Percentiles rank a stretch among this genome's conserved stretches.
These are phyloP conservation scores for Lactarius psammicola DNA, from an alignment of 768 basidiomycete genomes.

Conservation along the genomic window DNA sequence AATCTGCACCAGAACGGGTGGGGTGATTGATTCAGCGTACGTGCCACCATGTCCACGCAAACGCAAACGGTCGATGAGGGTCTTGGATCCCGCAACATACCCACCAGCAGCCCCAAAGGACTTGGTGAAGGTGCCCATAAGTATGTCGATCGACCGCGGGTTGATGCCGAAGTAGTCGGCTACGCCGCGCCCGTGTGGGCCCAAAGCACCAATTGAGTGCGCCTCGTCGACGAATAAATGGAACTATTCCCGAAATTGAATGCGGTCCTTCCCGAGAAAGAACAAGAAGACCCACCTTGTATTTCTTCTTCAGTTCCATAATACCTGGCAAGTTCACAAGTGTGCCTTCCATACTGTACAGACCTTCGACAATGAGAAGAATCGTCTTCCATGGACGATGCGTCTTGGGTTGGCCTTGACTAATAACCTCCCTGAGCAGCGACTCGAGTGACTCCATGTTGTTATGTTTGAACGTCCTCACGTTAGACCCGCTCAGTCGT, in stretches of 20 bases:
- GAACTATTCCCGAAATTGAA: constrained; percentile 54
- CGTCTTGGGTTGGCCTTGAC: constrained; percentile 96
- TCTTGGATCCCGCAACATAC: constrained; percentile 85
- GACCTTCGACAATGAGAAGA: constrained; percentile 87
- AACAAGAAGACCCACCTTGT: constrained; percentile 65
- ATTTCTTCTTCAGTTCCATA: constrained; percentile 85
- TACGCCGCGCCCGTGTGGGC: constrained; percentile 92
- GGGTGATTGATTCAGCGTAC: constrained; percentile 90
- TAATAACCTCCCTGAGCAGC: constrained; percentile 85
- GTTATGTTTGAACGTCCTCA: constrained; percentile 97
- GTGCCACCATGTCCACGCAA: constrained; percentile 74
- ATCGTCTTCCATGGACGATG: constrained; percentile 99
- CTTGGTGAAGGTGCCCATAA: constrained; percentile 99
- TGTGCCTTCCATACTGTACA: constrained; percentile 99
- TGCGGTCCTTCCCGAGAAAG: background rate
- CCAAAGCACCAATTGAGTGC: constrained; percentile 94
- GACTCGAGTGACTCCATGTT: constrained; percentile 81
- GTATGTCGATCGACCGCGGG: constrained; percentile 79
- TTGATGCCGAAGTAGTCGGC: constrained; percentile 89
- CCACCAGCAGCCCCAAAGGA: constrained; percentile 94
- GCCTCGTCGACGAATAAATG: constrained; percentile 96
- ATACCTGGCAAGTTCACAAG: constrained; percentile 80
- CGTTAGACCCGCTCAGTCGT: constrained; percentile 81
- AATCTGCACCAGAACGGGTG: constrained; percentile 88
- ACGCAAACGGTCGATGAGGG: constrained; percentile 78